These are phyloP conservation scores for Brasilioporus rufonigricans DNA, from an alignment of 768 basidiomycete genomes.

Conservation along the genomic window DNA sequence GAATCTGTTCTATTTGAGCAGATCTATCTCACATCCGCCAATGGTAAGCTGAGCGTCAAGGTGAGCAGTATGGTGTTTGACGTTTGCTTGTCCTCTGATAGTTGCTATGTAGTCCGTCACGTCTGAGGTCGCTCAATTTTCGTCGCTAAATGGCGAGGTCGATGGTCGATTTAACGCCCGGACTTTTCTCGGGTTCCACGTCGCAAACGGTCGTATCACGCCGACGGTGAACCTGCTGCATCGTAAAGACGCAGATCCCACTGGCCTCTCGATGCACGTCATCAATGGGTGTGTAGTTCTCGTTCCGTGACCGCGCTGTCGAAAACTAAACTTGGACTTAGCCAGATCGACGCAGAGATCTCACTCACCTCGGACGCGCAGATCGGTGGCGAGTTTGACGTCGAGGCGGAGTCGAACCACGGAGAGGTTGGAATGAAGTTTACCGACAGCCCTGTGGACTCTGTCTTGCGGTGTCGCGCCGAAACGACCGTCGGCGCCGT, in stretches of 20 bases:
- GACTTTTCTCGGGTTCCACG: slow-evolving; percentile 34
- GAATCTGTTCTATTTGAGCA: slow-evolving; percentile 36
- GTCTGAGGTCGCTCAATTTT: slow-evolving; percentile 26
- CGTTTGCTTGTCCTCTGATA: neutral
- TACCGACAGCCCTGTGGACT: slow-evolving; percentile 33
- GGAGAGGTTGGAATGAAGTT: slow-evolving; percentile 30
- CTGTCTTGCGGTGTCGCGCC: slow-evolving; percentile 32
- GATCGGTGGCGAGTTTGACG: slow-evolving; percentile 33
- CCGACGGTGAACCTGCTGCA: slow-evolving; percentile 38
- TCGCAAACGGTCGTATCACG: slow-evolving; percentile 41
- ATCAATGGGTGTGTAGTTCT: slow-evolving; percentile 40
- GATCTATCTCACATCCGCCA: slow-evolving; percentile 36
- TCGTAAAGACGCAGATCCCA: slow-evolving; percentile 19
- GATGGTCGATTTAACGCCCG: slow-evolving; percentile 40
- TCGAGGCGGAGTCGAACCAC: slow-evolving; percentile 31
- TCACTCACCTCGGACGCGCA: slow-evolving; percentile 31
- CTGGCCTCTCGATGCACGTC: slow-evolving; percentile 35
- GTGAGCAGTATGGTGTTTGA: slow-evolving; percentile 20
- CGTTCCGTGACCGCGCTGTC: too few relatives aligned
- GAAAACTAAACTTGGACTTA: slow-evolving; percentile 13
- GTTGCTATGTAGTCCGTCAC: slow-evolving; percentile 30
- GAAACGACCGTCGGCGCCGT: slow-evolving; percentile 29
- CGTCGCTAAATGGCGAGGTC: slow-evolving; percentile 47
- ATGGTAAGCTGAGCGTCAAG: slow-evolving; percentile 34
- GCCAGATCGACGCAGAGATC: slow-evolving; percentile 21